phyloP scores from a whole-genome alignment of 2,329 filamentous ascomycete species.

The Drechmeria coniospora region DNA sequence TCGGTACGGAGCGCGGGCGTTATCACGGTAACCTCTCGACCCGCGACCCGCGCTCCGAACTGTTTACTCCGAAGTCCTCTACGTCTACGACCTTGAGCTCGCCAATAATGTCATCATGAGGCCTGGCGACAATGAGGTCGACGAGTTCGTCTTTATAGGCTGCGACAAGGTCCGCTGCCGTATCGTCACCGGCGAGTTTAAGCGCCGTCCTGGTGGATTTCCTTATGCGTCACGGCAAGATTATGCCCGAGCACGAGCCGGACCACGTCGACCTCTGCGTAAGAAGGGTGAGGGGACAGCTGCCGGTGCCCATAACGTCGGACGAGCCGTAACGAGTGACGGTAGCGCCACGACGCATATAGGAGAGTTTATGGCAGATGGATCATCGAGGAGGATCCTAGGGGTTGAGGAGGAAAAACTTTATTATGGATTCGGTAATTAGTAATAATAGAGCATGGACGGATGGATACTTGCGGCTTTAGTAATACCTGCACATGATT shows the following conservation, averaged over 20 bases:
- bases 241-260: conserved; percentile 56
- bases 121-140: conserved; percentile 65
- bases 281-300: conserved; percentile 25
- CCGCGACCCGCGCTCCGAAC: conserved; percentile 10
- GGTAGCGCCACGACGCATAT: no score
- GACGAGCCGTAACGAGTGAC: no score
- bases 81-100: conserved; percentile 65
- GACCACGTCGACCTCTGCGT: conserved; percentile 54
- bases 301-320: conserved; percentile 23
- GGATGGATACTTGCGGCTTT: no score
- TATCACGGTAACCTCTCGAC: conserved; percentile 21
- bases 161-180: conserved; percentile 43
- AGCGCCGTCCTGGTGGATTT: conserved; percentile 69
- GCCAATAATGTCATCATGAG: conserved; percentile 38
- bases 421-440: no score
- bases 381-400: no score
- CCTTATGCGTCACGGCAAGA: conserved; percentile 58
- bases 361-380: no score
- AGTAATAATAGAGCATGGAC: no score
- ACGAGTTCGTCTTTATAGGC: conserved; percentile 54
- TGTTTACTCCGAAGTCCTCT: conserved; percentile 30
- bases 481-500: no score
- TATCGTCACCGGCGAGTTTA: conserved; percentile 57
- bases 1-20: conserved; percentile 13
- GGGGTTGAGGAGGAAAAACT: no score